phyloP scores from a whole-genome alignment of 345 rosid species.

The Tarenaya hassleriana region DNA sequence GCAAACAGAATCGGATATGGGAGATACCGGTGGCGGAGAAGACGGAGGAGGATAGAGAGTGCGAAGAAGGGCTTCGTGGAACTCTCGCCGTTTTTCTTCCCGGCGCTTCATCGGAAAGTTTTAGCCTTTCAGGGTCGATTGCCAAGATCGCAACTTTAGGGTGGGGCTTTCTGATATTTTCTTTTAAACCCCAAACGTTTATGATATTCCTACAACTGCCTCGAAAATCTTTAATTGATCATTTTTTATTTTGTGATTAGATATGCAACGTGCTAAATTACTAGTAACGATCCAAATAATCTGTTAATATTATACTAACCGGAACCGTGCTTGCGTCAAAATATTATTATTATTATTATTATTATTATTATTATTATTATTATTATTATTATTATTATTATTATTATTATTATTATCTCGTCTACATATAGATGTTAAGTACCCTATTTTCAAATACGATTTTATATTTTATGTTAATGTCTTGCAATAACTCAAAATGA shows the following conservation, averaged over 20 bases:
- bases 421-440: no score
- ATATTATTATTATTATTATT: no score
- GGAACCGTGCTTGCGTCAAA: no score
- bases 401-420: no score
- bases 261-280: no score
- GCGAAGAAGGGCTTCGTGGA: constrained; percentile 58
- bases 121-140: background rate
- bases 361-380: no score
- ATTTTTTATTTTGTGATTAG: constrained; percentile 4
- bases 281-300: no score
- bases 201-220: background rate
- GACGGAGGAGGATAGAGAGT: constrained; percentile 53
- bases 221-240: background rate
- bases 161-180: background rate
- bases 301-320: no score
- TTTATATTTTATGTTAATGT: no score
- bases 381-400: no score
- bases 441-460: no score
- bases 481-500: no score
- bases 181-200: background rate
- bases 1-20: background rate
- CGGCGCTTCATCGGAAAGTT: constrained; percentile 34
- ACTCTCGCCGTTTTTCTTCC: constrained; percentile 50
- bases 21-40: constrained; percentile 8
- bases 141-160: constrained; percentile 14